Evolutionary conservation across 2,329 filamentous ascomycete species (phyloP).

Genomic region (Penicillium aurantiogriseum): DNA sequence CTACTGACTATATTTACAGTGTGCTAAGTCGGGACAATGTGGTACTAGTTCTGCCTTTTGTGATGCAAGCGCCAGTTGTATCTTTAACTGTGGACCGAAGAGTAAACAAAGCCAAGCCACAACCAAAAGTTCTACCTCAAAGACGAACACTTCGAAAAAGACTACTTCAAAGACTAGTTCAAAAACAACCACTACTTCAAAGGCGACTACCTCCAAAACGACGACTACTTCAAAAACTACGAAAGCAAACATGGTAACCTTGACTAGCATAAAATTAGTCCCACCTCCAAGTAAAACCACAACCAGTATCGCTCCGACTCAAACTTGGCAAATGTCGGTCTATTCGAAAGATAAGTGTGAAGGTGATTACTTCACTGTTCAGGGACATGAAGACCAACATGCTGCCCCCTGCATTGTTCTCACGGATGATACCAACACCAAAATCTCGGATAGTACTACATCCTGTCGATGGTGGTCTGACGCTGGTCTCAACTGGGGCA

Average conservation of each 20-base stretch:
- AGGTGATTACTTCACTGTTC: background rate
- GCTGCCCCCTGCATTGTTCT: background rate
- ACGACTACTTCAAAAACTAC: background rate
- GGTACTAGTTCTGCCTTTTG: background rate
- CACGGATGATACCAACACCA: background rate
- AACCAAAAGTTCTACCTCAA: background rate
- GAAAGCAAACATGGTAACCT: background rate
- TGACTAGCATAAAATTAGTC: background rate
- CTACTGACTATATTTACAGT: background rate
- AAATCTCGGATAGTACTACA: background rate
- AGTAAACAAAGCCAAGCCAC: too few species aligned
- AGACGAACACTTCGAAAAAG: background rate
- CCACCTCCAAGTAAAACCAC: background rate
- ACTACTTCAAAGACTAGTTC: background rate
- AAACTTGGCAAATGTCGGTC: background rate
- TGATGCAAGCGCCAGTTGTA: background rate
- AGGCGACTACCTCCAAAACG: background rate
- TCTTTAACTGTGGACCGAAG: conserved; percentile 1
- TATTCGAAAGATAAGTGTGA: background rate
- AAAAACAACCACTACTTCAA: background rate
- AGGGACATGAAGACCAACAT: background rate
- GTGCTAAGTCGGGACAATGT: background rate
- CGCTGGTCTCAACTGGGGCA: background rate
- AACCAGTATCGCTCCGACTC: background rate
- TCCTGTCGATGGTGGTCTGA: conserved; percentile 11